phyloP scores from a whole-genome alignment of 139 green algal species.

The Chlorella sp. region DNA sequence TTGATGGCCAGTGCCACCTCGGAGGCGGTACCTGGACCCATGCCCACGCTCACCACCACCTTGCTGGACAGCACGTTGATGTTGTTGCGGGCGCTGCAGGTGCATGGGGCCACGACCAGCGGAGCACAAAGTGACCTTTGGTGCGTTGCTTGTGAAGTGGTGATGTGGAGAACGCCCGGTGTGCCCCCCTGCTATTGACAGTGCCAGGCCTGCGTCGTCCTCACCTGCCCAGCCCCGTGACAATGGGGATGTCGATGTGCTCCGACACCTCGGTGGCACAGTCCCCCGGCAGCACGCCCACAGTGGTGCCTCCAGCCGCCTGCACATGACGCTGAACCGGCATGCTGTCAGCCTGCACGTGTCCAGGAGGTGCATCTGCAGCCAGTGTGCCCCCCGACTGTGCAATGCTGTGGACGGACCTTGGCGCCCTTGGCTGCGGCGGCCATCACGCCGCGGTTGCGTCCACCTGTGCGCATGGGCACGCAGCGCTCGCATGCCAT shows the following conservation, averaged over 20 bases:
- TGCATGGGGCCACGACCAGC: not conserved
- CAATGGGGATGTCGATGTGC: constrained; percentile 35
- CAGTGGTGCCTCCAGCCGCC: constrained; percentile 25
- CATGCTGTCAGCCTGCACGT: no score
- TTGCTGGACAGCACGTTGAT: constrained; percentile 30
- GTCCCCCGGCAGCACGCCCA: constrained; percentile 23
- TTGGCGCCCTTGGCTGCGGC: constrained; percentile 20
- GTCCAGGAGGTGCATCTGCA: no score
- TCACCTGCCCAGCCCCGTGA: constrained; percentile 33
- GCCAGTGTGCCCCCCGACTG: no score
- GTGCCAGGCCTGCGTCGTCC: not conserved
- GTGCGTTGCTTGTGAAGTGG: no score
- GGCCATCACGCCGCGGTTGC: constrained; percentile 17
- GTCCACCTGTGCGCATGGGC: constrained; percentile 16
- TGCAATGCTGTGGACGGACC: constrained; percentile 3
- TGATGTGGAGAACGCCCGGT: not conserved
- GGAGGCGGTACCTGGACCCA: constrained; percentile 8
- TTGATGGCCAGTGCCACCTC: constrained; percentile 1
- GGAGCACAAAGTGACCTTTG: not conserved
- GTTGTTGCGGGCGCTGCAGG: constrained; percentile 27
- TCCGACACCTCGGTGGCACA: constrained; percentile 9
- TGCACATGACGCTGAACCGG: no score
- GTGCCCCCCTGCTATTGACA: no score
- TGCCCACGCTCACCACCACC: constrained; percentile 30
- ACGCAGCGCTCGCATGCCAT: no score